Evolutionary conservation across 768 basidiomycete genomes (phyloP).

Genomic region (Boletus rufocinnamomeus): DNA sequence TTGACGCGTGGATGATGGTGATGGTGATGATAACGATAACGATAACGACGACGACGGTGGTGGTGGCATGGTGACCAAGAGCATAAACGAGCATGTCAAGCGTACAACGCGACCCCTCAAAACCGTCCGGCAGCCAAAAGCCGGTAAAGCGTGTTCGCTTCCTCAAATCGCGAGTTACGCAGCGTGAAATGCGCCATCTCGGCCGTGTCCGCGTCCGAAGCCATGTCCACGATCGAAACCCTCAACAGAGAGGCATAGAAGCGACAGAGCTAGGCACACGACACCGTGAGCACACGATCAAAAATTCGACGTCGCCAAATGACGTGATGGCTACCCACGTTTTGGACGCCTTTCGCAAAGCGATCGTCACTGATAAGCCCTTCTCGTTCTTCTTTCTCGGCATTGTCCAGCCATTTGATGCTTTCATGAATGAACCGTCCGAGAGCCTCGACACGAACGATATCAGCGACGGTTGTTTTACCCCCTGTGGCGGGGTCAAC

Average conservation of each 20-base stretch:
- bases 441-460: conserved; percentile 64
- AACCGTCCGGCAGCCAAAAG: conserved; percentile 49
- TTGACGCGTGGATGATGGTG: background rate
- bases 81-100: background rate
- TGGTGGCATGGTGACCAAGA: background rate
- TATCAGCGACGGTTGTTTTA: conserved; percentile 61
- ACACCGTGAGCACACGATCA: conserved; percentile 6
- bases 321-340: conserved; percentile 46
- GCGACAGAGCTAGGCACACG: conserved; percentile 59
- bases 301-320: background rate
- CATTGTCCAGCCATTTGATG: conserved; percentile 69
- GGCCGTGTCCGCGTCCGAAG: conserved; percentile 65
- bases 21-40: background rate
- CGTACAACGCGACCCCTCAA: conserved; percentile 13
- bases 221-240: conserved; percentile 60
- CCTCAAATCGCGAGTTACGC: conserved; percentile 70
- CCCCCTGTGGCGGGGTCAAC: conserved; percentile 42
- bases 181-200: conserved; percentile 81
- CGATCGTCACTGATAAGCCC: conserved; percentile 72
- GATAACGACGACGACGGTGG: background rate
- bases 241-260: conserved; percentile 76
- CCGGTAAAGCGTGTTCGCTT: conserved; percentile 74
- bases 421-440: conserved; percentile 72
- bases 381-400: conserved; percentile 68
- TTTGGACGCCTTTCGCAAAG: conserved; percentile 68